phyloP scores from a whole-genome alignment of 768 basidiomycete genomes.

The Rhizopogon roseolus region DNA sequence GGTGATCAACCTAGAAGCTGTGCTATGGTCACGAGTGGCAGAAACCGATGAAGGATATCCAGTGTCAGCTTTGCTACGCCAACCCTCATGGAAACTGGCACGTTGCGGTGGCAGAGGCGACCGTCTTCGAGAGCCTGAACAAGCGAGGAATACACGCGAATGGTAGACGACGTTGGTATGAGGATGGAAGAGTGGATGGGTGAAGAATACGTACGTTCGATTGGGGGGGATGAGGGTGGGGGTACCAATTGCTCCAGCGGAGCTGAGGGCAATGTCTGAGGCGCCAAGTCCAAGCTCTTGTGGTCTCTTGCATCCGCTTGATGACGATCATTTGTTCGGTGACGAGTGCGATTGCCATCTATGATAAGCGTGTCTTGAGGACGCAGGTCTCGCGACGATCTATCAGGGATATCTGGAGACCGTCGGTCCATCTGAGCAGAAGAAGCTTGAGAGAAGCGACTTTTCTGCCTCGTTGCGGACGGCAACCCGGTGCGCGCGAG shows the following conservation, averaged over 20 bases:
- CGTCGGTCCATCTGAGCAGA: constrained; percentile 9
- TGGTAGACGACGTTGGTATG: constrained; percentile 22
- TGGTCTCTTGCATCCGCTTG: constrained; percentile 1
- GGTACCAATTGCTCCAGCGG: constrained; percentile 12
- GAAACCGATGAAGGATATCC: not conserved
- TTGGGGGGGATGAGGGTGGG: constrained; percentile 19
- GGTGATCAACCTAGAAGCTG: not conserved
- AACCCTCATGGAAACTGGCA: constrained; percentile 21
- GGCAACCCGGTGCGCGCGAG: constrained; percentile 5
- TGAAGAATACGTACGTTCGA: constrained; percentile 33
- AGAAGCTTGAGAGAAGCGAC: constrained; percentile 18
- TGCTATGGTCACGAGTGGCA: constrained; percentile 6
- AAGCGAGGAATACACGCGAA: constrained; percentile 14
- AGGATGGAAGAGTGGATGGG: constrained; percentile 23
- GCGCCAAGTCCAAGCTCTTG: not conserved
- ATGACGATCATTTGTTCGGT: constrained; percentile 11
- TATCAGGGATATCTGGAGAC: constrained; percentile 11
- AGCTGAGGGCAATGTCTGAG: not conserved
- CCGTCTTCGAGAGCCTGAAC: constrained; percentile 29
- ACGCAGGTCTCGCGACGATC: constrained; percentile 11
- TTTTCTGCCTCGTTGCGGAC: constrained; percentile 8
- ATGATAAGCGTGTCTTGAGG: constrained; percentile 14
- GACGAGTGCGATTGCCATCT: constrained; percentile 15
- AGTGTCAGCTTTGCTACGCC: constrained; percentile 4
- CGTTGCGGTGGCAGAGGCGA: constrained; percentile 33